phyloP scores from a whole-genome alignment of 2,329 filamentous ascomycete genomes.

The Xylaria arbuscula region DNA sequence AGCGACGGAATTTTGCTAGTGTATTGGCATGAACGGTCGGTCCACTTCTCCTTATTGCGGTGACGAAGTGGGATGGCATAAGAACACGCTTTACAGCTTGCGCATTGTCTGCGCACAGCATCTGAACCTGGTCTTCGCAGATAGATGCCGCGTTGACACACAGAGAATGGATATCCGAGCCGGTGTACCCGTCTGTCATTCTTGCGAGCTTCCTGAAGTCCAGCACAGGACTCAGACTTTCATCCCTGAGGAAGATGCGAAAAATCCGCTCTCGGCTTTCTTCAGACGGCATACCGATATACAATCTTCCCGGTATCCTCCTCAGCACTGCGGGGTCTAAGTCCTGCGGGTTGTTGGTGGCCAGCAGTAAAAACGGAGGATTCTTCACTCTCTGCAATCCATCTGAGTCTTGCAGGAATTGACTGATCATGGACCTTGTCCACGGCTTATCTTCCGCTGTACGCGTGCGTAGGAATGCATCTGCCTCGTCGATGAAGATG shows the following conservation, averaged over 20 bases:
- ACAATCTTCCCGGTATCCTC: neutral
- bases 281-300: neutral
- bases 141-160: neutral
- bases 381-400: neutral
- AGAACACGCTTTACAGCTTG: neutral
- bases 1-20: neutral
- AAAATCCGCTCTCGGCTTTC: slow-evolving; percentile 2
- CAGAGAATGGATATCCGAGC: neutral
- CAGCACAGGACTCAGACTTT: neutral
- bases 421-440: slow-evolving; percentile 13
- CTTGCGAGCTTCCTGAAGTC: neutral
- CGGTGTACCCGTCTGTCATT: neutral
- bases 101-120: neutral
- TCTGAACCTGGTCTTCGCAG: neutral
- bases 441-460: neutral
- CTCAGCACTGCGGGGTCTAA: slow-evolving; percentile 3
- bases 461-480: slow-evolving; percentile 30
- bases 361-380: neutral
- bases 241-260: neutral
- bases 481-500: slow-evolving; percentile 49
- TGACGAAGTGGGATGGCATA: neutral
- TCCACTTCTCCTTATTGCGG: neutral
- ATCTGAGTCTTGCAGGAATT: slow-evolving; percentile 16
- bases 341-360: neutral
- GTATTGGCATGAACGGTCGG: neutral